Conservation (phyloP, 2,329 filamentous ascomycete genomes). For the Penicillium corylophilum region DNA sequence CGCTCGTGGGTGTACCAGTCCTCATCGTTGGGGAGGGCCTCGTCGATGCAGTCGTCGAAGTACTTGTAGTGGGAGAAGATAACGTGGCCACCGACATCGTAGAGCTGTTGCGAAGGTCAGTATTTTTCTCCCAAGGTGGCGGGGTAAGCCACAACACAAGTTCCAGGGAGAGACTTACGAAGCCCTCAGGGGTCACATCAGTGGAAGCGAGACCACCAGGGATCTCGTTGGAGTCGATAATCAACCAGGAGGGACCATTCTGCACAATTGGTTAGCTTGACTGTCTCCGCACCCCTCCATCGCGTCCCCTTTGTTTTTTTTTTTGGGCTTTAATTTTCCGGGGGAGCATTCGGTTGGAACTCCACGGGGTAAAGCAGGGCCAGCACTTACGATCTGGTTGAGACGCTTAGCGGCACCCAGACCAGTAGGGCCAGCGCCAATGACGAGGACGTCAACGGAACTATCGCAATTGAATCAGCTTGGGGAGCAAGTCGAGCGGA, state of each 20-base stretch:
- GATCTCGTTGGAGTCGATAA: conserved; percentile 86
- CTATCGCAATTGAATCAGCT: conserved; percentile 46
- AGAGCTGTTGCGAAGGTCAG: conserved; percentile 64
- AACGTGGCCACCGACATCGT: conserved; percentile 97
- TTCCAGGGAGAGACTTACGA: conserved; percentile 64
- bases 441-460: conserved; percentile 94
- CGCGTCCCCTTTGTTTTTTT: conserved; percentile 13
- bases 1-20: conserved; percentile 99
- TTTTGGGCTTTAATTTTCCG: conserved; percentile 1
- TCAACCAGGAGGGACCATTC: conserved; percentile 93
- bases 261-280: conserved; percentile 43
- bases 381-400: conserved; percentile 77
- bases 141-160: background rate
- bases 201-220: conserved; percentile 95
- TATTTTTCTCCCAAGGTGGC: conserved; percentile 6
- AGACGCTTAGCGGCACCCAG: conserved; percentile 97
- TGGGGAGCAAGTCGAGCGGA: background rate
- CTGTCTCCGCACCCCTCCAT: conserved; percentile 22
- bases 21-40: conserved; percentile 87
- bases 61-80: conserved; percentile 99
- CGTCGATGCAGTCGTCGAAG: conserved; percentile 98
- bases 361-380: conserved; percentile 4
- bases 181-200: conserved; percentile 91
- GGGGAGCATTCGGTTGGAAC: conserved; percentile 1
- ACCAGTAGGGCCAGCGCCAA: conserved; percentile 95